A percentile compares a stretch with the other conserved stretches of the same genome.
Evolutionary conservation across 345 rosid species (phyloP).

Genomic region (Aethionema arabicum): DNA sequence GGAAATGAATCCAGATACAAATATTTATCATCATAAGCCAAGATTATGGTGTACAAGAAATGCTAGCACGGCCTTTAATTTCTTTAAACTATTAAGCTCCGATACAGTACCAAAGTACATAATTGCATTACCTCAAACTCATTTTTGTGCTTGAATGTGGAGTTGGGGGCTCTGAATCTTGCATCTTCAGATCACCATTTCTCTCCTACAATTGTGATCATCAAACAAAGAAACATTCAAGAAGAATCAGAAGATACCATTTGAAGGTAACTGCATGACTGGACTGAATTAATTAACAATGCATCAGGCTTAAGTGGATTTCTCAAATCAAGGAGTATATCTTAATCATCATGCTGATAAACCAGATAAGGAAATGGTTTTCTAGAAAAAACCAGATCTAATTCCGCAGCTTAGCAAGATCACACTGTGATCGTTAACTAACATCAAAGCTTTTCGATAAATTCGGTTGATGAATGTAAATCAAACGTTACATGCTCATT

Average conservation of each 20-base stretch:
- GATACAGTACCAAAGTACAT: slow-evolving; percentile 9
- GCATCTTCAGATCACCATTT: slow-evolving; percentile 75
- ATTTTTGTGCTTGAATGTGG: slow-evolving; percentile 83
- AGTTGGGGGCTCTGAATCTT: slow-evolving; percentile 95
- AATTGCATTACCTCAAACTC: slow-evolving; percentile 63
- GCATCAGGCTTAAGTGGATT: background rate
- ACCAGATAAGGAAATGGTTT: slow-evolving; percentile 3
- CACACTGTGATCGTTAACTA: background rate
- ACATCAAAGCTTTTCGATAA: background rate
- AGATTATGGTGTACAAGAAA: slow-evolving; percentile 6
- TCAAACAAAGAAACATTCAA: slow-evolving; percentile 6
- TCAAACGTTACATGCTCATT: background rate
- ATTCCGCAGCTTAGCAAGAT: background rate
- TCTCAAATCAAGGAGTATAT: slow-evolving; percentile 5
- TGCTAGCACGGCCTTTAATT: slow-evolving; percentile 3
- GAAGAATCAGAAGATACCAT: background rate
- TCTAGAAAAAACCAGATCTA: slow-evolving; percentile 16
- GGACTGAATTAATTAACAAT: background rate
- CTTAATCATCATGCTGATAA: slow-evolving; percentile 5
- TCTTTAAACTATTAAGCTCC: slow-evolving; percentile 12
- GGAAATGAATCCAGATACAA: slow-evolving; percentile 12
- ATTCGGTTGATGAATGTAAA: background rate
- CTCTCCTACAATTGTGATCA: slow-evolving; percentile 62
- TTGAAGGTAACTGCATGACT: background rate
- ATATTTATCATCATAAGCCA: background rate